A percentile compares a stretch with the other conserved stretches of the same genome.
These are phyloP conservation scores for Globisporangium rhizosaccharum DNA, from an alignment of 352 stramenopile species.

Conservation along the genomic window DNA sequence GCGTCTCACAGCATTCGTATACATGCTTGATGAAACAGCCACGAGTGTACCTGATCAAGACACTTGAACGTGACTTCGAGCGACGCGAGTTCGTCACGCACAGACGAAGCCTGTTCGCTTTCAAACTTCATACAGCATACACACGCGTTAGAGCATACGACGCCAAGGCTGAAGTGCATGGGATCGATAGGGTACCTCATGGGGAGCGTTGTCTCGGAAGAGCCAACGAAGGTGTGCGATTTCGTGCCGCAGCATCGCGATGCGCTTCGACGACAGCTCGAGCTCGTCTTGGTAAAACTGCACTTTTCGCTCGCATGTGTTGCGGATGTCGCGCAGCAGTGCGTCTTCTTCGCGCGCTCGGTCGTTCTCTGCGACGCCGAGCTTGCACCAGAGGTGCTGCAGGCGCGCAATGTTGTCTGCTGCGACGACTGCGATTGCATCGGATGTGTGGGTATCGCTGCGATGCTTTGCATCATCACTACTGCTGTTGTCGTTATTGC, in stretches of 20 bases:
- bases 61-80: slow-evolving; percentile 37
- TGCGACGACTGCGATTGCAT: slow-evolving; percentile 1
- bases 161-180: not conserved
- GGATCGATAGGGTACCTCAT: slow-evolving; percentile 2
- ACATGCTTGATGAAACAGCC: not conserved
- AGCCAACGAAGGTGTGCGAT: slow-evolving; percentile 28
- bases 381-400: slow-evolving; percentile 23
- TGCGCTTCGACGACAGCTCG: slow-evolving; percentile 19
- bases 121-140: slow-evolving; percentile 7
- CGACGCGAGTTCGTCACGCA: slow-evolving; percentile 26
- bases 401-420: slow-evolving; percentile 16
- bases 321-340: slow-evolving; percentile 3
- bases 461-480: not conserved
- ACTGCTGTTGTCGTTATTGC: not conserved
- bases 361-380: slow-evolving; percentile 26
- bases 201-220: slow-evolving; percentile 26
- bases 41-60: slow-evolving; percentile 24
- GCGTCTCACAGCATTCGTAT: not conserved
- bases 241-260: slow-evolving; percentile 22
- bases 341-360: slow-evolving; percentile 22
- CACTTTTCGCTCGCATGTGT: slow-evolving; percentile 5
- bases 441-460: not conserved
- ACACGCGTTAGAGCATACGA: not conserved
- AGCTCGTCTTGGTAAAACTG: slow-evolving; percentile 16
- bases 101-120: slow-evolving; percentile 3